phyloP scores from a whole-genome alignment of 306 rosid species.

The Vigna angularis region DNA sequence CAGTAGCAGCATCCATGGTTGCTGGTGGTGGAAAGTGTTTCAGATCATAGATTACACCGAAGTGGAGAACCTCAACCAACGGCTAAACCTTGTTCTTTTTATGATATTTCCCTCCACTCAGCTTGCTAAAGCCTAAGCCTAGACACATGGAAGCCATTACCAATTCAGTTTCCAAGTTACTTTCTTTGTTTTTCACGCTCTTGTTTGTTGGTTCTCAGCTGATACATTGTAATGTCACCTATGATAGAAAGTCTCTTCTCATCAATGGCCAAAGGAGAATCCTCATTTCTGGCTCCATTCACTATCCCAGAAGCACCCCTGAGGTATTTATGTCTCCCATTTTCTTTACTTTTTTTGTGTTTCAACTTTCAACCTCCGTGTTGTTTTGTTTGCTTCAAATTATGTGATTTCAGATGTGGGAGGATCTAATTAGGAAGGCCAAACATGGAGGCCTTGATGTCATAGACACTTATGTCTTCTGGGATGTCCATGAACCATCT shows the following conservation, averaged over 20 bases:
- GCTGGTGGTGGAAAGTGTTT: constrained; percentile 4
- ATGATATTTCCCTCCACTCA: constrained; percentile 52
- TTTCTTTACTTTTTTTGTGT: not conserved
- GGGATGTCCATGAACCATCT: constrained; percentile 97
- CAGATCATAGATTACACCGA: constrained; percentile 47
- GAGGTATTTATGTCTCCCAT: constrained; percentile 52
- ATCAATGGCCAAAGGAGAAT: constrained; percentile 87
- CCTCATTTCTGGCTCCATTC: constrained; percentile 95
- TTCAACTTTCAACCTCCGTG: not conserved
- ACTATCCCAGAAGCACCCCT: constrained; percentile 97
- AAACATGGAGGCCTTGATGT: constrained; percentile 94
- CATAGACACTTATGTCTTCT: constrained; percentile 91
- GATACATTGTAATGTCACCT: constrained; percentile 64
- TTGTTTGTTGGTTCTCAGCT: constrained; percentile 58
- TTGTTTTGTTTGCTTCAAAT: constrained; percentile 43
- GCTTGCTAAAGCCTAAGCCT: not conserved
- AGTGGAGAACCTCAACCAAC: not conserved
- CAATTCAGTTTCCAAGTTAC: constrained; percentile 61
- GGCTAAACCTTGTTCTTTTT: not conserved
- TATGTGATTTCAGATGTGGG: constrained; percentile 86
- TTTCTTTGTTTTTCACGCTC: constrained; percentile 43
- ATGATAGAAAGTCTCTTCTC: constrained; percentile 82
- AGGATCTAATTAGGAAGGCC: constrained; percentile 84
- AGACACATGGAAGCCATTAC: constrained; percentile 59
- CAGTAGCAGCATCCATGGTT: constrained; percentile 11